Percentiles rank a stretch among this genome's conserved stretches.
These are phyloP conservation scores for Ogataea corticis DNA, from an alignment of 805 yeast genomes.

Conservation along the genomic window DNA sequence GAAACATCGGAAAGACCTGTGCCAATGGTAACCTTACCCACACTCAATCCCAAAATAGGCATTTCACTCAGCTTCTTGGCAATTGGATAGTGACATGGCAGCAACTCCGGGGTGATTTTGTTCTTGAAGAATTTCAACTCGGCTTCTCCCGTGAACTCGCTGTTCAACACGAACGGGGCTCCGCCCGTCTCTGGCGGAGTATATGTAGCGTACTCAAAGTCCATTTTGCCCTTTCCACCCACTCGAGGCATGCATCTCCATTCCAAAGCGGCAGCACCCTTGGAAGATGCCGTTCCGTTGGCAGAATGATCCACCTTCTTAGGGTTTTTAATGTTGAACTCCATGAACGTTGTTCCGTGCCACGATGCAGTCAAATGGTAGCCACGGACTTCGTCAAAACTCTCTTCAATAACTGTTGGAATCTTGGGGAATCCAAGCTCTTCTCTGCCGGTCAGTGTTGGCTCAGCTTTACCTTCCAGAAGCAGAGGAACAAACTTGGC, in stretches of 20 bases:
- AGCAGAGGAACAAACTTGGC: slow-evolving; percentile 10
- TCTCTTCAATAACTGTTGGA: slow-evolving; percentile 7
- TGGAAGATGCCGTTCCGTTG: not conserved
- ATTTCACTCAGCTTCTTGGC: slow-evolving; percentile 11
- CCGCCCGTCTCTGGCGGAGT: slow-evolving; percentile 12
- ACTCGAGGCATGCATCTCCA: slow-evolving; percentile 11
- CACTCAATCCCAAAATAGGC: slow-evolving; percentile 7
- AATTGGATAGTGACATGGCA: slow-evolving; percentile 14
- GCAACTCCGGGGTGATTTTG: slow-evolving; percentile 8
- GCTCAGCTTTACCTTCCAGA: slow-evolving; percentile 13
- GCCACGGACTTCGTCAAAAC: slow-evolving; percentile 10
- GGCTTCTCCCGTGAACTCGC: slow-evolving; percentile 9
- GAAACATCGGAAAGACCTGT: slow-evolving; percentile 11
- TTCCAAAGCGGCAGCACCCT: slow-evolving; percentile 8
- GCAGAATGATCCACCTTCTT: not conserved
- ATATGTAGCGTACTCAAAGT: slow-evolving; percentile 9
- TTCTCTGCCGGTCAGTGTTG: slow-evolving; percentile 11
- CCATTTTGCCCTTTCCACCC: slow-evolving; percentile 11
- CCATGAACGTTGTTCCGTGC: slow-evolving; percentile 12
- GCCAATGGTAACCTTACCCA: slow-evolving; percentile 8
- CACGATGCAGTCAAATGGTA: slow-evolving; percentile 11
- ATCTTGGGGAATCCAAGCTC: slow-evolving; percentile 13
- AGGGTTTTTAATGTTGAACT: slow-evolving; percentile 10
- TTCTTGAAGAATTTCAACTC: slow-evolving; percentile 10
- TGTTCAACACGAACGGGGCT: slow-evolving; percentile 8